Percentiles rank a stretch among this genome's conserved stretches.
Evolutionary conservation across 495 filamentous ascomycete species (phyloP).

Genomic region (Tetracladium setigerum): DNA sequence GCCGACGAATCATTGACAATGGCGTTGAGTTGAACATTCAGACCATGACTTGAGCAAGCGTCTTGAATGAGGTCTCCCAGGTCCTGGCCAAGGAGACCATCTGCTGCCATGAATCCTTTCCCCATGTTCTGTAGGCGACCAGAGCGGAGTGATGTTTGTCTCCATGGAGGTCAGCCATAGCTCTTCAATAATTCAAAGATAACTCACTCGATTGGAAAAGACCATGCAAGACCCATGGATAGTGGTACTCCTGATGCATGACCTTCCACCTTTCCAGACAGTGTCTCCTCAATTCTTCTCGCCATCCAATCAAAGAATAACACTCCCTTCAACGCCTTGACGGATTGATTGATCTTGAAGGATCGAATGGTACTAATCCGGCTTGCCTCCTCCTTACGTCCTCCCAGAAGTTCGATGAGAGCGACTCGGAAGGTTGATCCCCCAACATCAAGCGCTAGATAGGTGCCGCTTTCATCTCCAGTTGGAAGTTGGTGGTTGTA

Average conservation of each 20-base stretch:
- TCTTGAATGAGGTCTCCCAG: constrained; percentile 42
- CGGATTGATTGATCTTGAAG: constrained; percentile 41
- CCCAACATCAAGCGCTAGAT: constrained; percentile 55
- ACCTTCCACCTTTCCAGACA: constrained; percentile 28
- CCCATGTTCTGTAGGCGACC: constrained; percentile 78
- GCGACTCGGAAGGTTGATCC: constrained; percentile 77
- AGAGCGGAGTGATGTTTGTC: constrained; percentile 68
- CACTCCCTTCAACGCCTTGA: constrained; percentile 37
- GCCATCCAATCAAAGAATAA: constrained; percentile 79
- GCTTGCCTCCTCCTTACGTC: constrained; percentile 27
- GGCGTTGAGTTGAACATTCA: constrained; percentile 59
- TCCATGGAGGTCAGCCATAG: constrained; percentile 27
- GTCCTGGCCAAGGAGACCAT: constrained; percentile 42
- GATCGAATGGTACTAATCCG: constrained; percentile 37
- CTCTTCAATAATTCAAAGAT: constrained; percentile 10
- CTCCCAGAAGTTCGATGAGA: constrained; percentile 59
- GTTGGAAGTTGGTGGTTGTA: constrained; percentile 65
- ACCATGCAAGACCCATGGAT: constrained; percentile 72
- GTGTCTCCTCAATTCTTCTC: constrained; percentile 55
- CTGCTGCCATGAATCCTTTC: constrained; percentile 61
- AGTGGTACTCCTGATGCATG: constrained; percentile 10
- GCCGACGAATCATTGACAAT: constrained; percentile 84
- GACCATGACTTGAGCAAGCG: constrained; percentile 31
- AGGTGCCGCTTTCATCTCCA: constrained; percentile 61
- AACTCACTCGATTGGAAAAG: constrained; percentile 78